These are phyloP conservation scores for Neonectria ditissima DNA, from an alignment of 2,329 filamentous ascomycete species.

Conservation along the genomic window DNA sequence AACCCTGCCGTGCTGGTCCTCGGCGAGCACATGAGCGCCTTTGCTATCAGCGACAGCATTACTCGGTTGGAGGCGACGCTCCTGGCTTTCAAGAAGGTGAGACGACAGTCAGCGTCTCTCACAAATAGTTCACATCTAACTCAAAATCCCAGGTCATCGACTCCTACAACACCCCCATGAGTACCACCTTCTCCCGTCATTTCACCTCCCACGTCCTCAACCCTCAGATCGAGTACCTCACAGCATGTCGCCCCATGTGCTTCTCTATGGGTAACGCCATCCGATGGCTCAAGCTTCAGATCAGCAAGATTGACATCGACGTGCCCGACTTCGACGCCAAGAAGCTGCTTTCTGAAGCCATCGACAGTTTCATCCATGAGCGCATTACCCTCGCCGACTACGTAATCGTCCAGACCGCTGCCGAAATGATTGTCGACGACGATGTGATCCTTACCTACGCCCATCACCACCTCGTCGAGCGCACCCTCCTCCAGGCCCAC, in stretches of 20 bases:
- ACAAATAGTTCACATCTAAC: constrained; percentile 16
- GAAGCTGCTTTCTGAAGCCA: constrained; percentile 78
- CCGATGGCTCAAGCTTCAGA: constrained; percentile 91
- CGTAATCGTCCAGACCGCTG: constrained; percentile 83
- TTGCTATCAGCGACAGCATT: constrained; percentile 89
- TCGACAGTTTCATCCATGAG: constrained; percentile 91
- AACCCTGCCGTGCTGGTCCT: constrained; percentile 87
- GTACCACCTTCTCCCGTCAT: constrained; percentile 88
- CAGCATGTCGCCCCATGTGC: constrained; percentile 93
- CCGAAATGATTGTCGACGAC: constrained; percentile 79
- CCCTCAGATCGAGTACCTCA: constrained; percentile 94
- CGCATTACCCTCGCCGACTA: constrained; percentile 88
- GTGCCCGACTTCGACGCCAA: constrained; percentile 86
- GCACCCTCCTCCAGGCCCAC: constrained; percentile 80
- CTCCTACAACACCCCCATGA: constrained; percentile 89
- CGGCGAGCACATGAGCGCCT: constrained; percentile 90
- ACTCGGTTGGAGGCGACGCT: constrained; percentile 89
- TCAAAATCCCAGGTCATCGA: constrained; percentile 77
- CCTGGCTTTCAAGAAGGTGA: constrained; percentile 86
- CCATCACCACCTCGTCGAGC: constrained; percentile 86
- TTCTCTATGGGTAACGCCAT: constrained; percentile 98
- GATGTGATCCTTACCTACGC: constrained; percentile 90
- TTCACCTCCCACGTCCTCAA: constrained; percentile 91
- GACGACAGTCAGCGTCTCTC: constrained; percentile 23
- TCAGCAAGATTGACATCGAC: constrained; percentile 90